Percentiles rank a stretch among this genome's conserved stretches.
Evolutionary conservation across 2,329 filamentous ascomycete genomes (phyloP).

Genomic region (Didymella segeticola): DNA sequence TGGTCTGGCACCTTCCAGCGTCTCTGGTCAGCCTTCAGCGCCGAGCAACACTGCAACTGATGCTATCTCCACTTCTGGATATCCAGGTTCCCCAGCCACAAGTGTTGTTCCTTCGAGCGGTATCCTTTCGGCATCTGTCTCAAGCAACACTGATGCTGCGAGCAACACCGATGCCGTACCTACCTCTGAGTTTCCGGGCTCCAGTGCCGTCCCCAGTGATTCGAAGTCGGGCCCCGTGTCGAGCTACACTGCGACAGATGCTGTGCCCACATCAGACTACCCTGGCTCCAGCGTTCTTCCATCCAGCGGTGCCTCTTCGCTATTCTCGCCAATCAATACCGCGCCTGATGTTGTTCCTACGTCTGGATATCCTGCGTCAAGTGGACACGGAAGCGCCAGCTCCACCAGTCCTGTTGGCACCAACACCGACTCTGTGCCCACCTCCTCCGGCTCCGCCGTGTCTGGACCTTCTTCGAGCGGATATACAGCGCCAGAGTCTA

Average conservation of each 20-base stretch:
- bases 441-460: not conserved
- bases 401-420: constrained; percentile 1
- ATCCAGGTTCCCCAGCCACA: not conserved
- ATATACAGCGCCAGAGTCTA: not conserved
- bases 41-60: constrained; percentile 15
- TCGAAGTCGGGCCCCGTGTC: not conserved
- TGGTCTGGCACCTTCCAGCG: constrained; percentile 5
- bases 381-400: not conserved
- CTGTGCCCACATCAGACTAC: constrained; percentile 7
- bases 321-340: constrained; percentile 1
- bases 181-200: not conserved
- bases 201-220: not conserved
- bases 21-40: constrained; percentile 3
- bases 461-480: not conserved
- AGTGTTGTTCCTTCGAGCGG: not conserved
- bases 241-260: constrained; percentile 7
- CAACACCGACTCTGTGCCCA: constrained; percentile 10
- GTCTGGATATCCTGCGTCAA: not conserved
- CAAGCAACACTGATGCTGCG: constrained; percentile 3
- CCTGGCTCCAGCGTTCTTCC: not conserved
- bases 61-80: constrained; percentile 9
- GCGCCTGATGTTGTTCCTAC: constrained; percentile 8
- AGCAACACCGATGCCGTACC: not conserved
- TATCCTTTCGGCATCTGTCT: not conserved
- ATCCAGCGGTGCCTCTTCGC: not conserved